Base-by-base conservation (phyloP, 306 rosid species). In the Pyrus betulifolia region DNA sequence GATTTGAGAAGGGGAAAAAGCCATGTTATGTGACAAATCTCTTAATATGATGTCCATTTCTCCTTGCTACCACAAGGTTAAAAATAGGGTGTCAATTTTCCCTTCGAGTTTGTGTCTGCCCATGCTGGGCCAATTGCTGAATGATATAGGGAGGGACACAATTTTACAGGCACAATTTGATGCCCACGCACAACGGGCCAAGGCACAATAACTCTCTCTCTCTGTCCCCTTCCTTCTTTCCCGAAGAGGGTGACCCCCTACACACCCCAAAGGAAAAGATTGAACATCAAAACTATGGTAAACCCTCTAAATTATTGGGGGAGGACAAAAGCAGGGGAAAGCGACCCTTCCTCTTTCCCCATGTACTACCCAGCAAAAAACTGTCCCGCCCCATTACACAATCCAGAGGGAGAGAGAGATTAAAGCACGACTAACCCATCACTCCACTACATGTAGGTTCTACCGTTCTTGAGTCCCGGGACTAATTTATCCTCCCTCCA, bases 311-410 rank as follows among this genome's bases (percentile, higher is more conserved):
- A 86, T 86, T 84, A 89, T 84, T 89, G 88, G 71, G 82, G 78
- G 71, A 83, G 71, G 85, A 84, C 86, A 83, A 76, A 79, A 78
- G 82, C 78, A 76, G 74, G 86, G 81, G 87, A 86, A 87, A 84
- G 86, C 87, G 82, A 79, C 90, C 85, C 74, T 76, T 76, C 77
- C 79, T 55, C 80, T 74, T 80, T 82, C 83, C 75, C 79, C 68
- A 54, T 72, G 67, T 77, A 82, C 45, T 74, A 21, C 69, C 77
- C 74, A 74, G 78, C 90, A 81, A 80, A 51, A 71, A 87, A 71
- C 91, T 80, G 84, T 85, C 88, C 85, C 87, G 68, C 81, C 88
- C 86, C 87, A 75, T 82, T 87, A 79, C 88, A 64, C 80, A 71
- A 51, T 33, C 79, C 63, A 5, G 71, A 81, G 86, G 85, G 78